These are phyloP conservation scores for Phytopythium kandeliae DNA, from an alignment of 352 stramenopile genomes.

Conservation along the genomic window DNA sequence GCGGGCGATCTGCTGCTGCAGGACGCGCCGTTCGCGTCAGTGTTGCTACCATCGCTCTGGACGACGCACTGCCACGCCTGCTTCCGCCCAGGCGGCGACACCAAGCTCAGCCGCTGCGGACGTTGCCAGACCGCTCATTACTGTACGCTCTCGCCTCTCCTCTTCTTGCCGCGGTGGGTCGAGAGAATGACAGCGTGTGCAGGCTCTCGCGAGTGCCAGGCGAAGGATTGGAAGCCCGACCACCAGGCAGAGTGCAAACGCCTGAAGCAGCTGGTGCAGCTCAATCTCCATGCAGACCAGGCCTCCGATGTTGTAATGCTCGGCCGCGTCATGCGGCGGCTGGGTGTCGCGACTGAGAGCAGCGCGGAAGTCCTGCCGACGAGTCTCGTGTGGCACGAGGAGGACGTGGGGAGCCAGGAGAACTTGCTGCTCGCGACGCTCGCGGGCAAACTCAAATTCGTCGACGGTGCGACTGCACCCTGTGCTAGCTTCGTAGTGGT, in stretches of 20 bases:
- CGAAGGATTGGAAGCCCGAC: slow-evolving; percentile 52
- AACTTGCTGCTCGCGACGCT: slow-evolving; percentile 39
- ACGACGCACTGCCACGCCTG: slow-evolving; percentile 54
- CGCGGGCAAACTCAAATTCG: slow-evolving; percentile 44
- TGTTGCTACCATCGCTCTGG: slow-evolving; percentile 56
- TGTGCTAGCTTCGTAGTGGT: neutral
- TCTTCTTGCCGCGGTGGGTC: neutral
- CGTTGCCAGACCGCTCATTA: slow-evolving; percentile 53
- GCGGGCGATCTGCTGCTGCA: slow-evolving; percentile 30
- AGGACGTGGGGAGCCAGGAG: slow-evolving; percentile 42
- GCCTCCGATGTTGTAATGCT: slow-evolving; percentile 53
- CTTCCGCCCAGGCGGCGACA: slow-evolving; percentile 20
- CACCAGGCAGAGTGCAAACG: slow-evolving; percentile 56
- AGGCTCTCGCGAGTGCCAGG: slow-evolving; percentile 63
- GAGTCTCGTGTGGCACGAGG: slow-evolving; percentile 52
- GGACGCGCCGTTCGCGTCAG: slow-evolving; percentile 19
- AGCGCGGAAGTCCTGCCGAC: slow-evolving; percentile 3
- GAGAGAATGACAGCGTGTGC: no score
- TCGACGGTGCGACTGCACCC: slow-evolving; percentile 18
- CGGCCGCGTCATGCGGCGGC: slow-evolving; percentile 35
- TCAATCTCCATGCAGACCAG: slow-evolving; percentile 30
- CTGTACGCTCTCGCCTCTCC: slow-evolving; percentile 25
- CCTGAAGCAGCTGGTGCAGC: slow-evolving; percentile 31
- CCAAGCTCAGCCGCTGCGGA: slow-evolving; percentile 46
- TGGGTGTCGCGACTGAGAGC: neutral